These are phyloP conservation scores for Suillus americanus DNA, from an alignment of 768 basidiomycete genomes.

Conservation along the genomic window DNA sequence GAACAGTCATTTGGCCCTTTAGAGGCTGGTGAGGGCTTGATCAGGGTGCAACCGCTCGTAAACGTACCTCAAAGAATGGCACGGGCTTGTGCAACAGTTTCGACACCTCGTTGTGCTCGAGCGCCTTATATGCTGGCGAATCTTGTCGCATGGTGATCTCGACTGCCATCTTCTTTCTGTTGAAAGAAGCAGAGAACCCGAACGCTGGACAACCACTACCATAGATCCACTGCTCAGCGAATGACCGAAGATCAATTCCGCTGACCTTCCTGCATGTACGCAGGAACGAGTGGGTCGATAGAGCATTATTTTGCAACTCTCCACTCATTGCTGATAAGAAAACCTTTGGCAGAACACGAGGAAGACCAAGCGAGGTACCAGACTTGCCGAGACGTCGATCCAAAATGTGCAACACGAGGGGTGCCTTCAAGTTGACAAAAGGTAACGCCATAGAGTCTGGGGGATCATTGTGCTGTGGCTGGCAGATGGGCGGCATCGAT, in stretches of 20 bases:
- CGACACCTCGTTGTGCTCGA: constrained; percentile 67
- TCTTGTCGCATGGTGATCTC: constrained; percentile 94
- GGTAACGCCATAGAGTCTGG: constrained; percentile 77
- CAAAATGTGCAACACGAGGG: constrained; percentile 94
- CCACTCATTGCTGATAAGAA: constrained; percentile 93
- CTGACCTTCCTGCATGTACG: constrained; percentile 91
- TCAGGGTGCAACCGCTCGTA: background rate
- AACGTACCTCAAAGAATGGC: constrained; percentile 78
- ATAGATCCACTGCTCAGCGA: constrained; percentile 99
- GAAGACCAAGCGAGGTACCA: constrained; percentile 91
- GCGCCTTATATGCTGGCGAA: constrained; percentile 67
- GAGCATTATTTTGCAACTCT: constrained; percentile 78
- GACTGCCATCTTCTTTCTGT: constrained; percentile 97
- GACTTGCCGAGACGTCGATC: constrained; percentile 93
- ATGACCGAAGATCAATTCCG: constrained; percentile 84
- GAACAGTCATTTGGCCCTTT: constrained; percentile 96
- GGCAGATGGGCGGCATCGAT: constrained; percentile 88
- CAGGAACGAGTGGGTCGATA: constrained; percentile 90
- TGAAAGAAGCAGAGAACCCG: constrained; percentile 86
- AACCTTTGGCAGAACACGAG: constrained; percentile 91
- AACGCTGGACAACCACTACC: constrained; percentile 95
- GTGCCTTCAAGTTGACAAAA: constrained; percentile 94
- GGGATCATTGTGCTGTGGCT: constrained; percentile 81
- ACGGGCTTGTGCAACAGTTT: constrained; percentile 79
- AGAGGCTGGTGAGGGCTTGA: constrained; percentile 2